Conservation (phyloP, 495 filamentous ascomycete species). For the Apiosordaria backusii region DNA sequence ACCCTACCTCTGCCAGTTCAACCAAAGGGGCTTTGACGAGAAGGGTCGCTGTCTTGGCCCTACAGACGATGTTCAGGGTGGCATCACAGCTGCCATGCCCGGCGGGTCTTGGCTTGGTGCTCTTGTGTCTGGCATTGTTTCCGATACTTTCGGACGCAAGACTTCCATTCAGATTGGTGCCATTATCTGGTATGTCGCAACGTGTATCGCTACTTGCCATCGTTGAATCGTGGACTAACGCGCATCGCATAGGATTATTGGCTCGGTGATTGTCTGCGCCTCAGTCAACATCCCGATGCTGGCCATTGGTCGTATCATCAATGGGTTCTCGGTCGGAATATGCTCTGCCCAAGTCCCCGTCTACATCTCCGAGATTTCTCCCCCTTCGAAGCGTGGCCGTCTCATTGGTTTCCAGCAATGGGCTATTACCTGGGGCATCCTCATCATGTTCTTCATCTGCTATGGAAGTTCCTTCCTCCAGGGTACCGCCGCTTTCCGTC, state of each 20-base stretch:
- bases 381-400: constrained; percentile 64
- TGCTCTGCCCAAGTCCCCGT: constrained; percentile 77
- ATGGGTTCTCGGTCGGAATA: constrained; percentile 72
- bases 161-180: constrained; percentile 60
- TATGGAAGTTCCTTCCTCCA: constrained; percentile 69
- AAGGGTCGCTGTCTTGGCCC: constrained; percentile 48
- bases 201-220: background rate
- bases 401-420: constrained; percentile 72
- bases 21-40: constrained; percentile 41
- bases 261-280: constrained; percentile 66
- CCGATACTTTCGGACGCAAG: constrained; percentile 66
- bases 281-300: constrained; percentile 72
- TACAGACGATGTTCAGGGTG: constrained; percentile 49
- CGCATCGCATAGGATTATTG: constrained; percentile 40
- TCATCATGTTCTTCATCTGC: constrained; percentile 74
- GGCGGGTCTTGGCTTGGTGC: constrained; percentile 74
- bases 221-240: background rate
- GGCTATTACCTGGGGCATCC: constrained; percentile 75
- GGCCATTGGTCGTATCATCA: constrained; percentile 70
- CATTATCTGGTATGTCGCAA: constrained; percentile 55
- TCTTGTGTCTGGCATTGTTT: constrained; percentile 61
- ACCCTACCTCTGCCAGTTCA: constrained; percentile 64
- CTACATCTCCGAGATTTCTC: constrained; percentile 71
- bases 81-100: constrained; percentile 68
- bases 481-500: constrained; percentile 58